Evolutionary conservation across 495 filamentous ascomycete species (phyloP).

Genomic region (Hypoxylon fuscum): DNA sequence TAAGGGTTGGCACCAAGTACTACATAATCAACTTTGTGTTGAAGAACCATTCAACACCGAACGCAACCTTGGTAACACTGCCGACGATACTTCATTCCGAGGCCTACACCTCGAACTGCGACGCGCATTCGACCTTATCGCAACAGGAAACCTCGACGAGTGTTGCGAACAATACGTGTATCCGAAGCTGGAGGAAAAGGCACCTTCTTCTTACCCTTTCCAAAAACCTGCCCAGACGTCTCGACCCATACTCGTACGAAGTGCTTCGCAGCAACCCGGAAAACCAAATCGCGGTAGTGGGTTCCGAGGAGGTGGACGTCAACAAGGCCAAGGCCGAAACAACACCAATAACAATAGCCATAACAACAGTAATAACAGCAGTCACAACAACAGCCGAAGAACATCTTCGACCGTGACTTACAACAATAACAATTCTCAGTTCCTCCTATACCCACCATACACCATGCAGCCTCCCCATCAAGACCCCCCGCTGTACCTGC

Average conservation of each 20-base stretch:
- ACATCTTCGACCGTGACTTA: too few relatives aligned
- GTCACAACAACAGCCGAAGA: slow-evolving; percentile 34
- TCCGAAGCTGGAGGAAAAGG: slow-evolving; percentile 81
- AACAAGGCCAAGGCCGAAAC: slow-evolving; percentile 62
- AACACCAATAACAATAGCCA: slow-evolving; percentile 52
- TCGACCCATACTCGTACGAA: slow-evolving; percentile 58
- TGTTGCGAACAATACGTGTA: slow-evolving; percentile 87
- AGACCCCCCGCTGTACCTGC: slow-evolving; percentile 56
- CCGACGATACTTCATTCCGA: slow-evolving; percentile 90
- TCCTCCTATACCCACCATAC: too few relatives aligned
- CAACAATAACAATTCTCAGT: too few relatives aligned
- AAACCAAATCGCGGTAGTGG: slow-evolving; percentile 63
- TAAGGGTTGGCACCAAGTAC: slow-evolving; percentile 82
- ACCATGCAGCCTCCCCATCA: too few relatives aligned
- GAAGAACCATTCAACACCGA: slow-evolving; percentile 94
- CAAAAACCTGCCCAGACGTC: slow-evolving; percentile 70
- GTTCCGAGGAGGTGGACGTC: slow-evolving; percentile 63
- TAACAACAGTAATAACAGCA: slow-evolving; percentile 37
- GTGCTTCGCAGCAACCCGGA: slow-evolving; percentile 62
- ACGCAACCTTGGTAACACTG: slow-evolving; percentile 97
- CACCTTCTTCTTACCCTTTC: too few relatives aligned
- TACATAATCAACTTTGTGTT: slow-evolving; percentile 87
- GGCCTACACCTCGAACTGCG: slow-evolving; percentile 91
- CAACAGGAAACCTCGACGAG: slow-evolving; percentile 76
- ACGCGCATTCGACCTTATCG: slow-evolving; percentile 82